phyloP scores from a whole-genome alignment of 1,139 yeast genomes.

The Kodamaea plutei region DNA sequence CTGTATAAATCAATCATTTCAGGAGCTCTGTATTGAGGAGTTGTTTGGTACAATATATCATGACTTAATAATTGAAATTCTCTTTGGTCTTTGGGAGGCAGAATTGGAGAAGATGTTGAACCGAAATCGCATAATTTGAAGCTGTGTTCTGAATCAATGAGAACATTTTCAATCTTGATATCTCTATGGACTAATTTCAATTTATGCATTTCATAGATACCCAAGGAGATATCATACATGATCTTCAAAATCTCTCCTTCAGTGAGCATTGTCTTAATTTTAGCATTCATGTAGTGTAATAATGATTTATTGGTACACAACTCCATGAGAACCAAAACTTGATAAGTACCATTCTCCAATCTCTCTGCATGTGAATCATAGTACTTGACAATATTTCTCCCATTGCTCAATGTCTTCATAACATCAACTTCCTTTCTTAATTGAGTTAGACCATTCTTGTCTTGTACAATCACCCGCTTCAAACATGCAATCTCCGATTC shows the following conservation, averaged over 20 bases:
- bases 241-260: slow-evolving; percentile 63
- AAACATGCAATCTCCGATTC: slow-evolving; percentile 54
- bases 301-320: slow-evolving; percentile 69
- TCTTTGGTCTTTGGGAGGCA: slow-evolving; percentile 62
- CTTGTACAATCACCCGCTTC: slow-evolving; percentile 71
- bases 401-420: slow-evolving; percentile 62
- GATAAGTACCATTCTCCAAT: slow-evolving; percentile 53
- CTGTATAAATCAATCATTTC: slow-evolving; percentile 75
- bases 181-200: slow-evolving; percentile 65
- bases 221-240: slow-evolving; percentile 63
- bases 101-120: slow-evolving; percentile 56
- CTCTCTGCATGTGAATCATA: slow-evolving; percentile 77
- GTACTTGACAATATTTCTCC: slow-evolving; percentile 59
- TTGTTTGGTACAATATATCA: slow-evolving; percentile 70
- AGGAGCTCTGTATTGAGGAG: slow-evolving; percentile 80
- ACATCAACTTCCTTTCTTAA: slow-evolving; percentile 76
- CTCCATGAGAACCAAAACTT: slow-evolving; percentile 75
- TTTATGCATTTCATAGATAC: slow-evolving; percentile 70
- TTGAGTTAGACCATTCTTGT: slow-evolving; percentile 60
- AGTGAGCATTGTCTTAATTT: slow-evolving; percentile 58
- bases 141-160: slow-evolving; percentile 51
- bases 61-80: slow-evolving; percentile 58
- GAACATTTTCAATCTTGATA: slow-evolving; percentile 73
- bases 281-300: slow-evolving; percentile 69
- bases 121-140: slow-evolving; percentile 80